Percentiles rank a stretch among this genome's conserved stretches.
Conservation (phyloP, 495 filamentous ascomycete genomes). For the Copromyces sp. region DNA sequence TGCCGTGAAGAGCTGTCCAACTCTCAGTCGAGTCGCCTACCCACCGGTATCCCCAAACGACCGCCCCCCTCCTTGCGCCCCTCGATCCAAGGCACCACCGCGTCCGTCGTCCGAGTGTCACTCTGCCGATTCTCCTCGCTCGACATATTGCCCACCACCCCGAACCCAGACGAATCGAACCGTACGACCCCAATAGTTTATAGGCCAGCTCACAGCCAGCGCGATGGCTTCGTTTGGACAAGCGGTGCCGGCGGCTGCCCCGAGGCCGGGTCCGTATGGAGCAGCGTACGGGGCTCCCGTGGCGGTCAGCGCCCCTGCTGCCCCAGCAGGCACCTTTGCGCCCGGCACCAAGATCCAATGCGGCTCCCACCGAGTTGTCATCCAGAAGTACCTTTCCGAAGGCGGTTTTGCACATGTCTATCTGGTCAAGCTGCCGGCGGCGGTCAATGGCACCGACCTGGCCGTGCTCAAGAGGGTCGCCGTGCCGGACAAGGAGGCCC, state of each 20-base stretch:
- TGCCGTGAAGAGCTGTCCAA: conserved; percentile 5
- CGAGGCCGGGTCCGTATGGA: conserved; percentile 25
- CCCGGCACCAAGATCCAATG: conserved; percentile 95
- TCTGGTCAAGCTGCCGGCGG: conserved; percentile 72
- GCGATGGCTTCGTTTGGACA: conserved; percentile 39
- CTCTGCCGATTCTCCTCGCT: neutral
- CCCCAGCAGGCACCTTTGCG: conserved; percentile 80
- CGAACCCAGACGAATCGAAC: neutral
- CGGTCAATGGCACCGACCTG: conserved; percentile 69
- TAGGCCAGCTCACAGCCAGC: conserved; percentile 2
- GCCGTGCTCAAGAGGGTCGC: conserved; percentile 94
- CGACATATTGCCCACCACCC: neutral
- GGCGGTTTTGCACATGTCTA: conserved; percentile 98
- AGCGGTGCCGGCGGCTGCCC: conserved; percentile 24
- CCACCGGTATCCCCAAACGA: neutral
- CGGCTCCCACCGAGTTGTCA: conserved; percentile 83
- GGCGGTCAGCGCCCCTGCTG: conserved; percentile 37
- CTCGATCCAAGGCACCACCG: neutral
- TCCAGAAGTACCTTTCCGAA: conserved; percentile 97
- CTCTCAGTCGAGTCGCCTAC: neutral
- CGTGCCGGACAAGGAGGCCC: conserved; percentile 88
- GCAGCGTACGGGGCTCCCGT: conserved; percentile 21
- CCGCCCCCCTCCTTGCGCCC: neutral
- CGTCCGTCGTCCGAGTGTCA: neutral
- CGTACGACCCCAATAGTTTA: neutral